Evolutionary conservation across 139 green algal species (phyloP).

Genomic region (Zygnema circumcarinatum): DNA sequence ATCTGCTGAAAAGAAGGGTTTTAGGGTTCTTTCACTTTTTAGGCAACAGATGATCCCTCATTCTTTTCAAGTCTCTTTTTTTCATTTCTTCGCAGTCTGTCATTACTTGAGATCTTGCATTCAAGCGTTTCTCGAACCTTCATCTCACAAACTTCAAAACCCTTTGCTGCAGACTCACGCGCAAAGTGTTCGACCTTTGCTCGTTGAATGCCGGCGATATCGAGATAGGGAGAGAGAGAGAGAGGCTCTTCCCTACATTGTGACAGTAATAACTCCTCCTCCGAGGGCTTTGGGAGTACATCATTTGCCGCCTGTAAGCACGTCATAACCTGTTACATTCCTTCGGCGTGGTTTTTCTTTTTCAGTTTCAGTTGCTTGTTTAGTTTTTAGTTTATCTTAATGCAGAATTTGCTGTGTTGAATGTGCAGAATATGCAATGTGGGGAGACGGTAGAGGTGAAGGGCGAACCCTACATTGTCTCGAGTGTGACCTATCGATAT

Average conservation of each 20-base stretch:
- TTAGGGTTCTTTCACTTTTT: too few relatives aligned
- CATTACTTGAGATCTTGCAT: too few relatives aligned
- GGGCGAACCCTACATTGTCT: constrained; percentile 55
- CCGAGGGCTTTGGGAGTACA: constrained; percentile 4
- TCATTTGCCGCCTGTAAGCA: constrained; percentile 9
- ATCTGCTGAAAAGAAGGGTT: too few relatives aligned
- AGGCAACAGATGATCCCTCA: too few relatives aligned
- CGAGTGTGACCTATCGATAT: constrained; percentile 59
- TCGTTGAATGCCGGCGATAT: not conserved
- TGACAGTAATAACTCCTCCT: constrained; percentile 23
- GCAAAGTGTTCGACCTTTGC: not conserved
- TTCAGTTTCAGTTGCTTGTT: not conserved
- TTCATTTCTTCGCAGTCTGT: too few relatives aligned
- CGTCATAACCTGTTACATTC: not conserved
- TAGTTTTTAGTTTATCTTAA: too few relatives aligned
- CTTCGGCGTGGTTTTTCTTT: not conserved
- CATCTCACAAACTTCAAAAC: too few relatives aligned
- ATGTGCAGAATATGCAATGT: constrained; percentile 60
- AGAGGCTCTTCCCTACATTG: constrained; percentile 9
- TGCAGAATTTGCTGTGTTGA: too few relatives aligned
- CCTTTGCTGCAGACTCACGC: too few relatives aligned
- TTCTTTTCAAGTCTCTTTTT: too few relatives aligned
- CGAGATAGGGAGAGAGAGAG: not conserved
- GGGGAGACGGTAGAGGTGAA: constrained; percentile 59
- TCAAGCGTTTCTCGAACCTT: too few relatives aligned